A percentile compares a stretch with the other conserved stretches of the same genome.
phyloP scores from a whole-genome alignment of 2,329 filamentous ascomycete species.

The Aureobasidium sp. region DNA sequence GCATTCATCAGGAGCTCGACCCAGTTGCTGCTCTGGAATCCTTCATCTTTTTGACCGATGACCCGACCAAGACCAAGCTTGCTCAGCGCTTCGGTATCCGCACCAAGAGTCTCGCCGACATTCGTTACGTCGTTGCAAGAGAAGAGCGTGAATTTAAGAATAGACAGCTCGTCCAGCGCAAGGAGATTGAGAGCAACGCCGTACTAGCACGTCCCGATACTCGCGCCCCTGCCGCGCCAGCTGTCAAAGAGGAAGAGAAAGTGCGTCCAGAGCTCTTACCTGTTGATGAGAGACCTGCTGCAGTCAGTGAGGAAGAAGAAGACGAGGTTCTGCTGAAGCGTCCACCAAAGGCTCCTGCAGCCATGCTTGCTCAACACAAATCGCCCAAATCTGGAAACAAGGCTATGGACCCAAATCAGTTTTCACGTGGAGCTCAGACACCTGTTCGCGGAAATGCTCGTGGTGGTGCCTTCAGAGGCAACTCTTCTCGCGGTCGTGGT shows the following conservation, averaged over 20 bases:
- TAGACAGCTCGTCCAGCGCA: conserved; percentile 24
- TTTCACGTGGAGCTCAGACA: conserved; percentile 33
- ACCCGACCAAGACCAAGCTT: conserved; percentile 38
- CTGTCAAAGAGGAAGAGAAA: not conserved
- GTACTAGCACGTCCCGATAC: not conserved
- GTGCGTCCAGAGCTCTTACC: conserved; percentile 12
- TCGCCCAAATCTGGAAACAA: conserved; percentile 13
- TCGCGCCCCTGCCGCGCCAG: not conserved
- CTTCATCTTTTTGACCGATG: conserved; percentile 47
- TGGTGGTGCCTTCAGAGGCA: conserved; percentile 22
- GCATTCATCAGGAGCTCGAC: conserved; percentile 43
- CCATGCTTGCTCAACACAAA: conserved; percentile 25
- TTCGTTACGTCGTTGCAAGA: conserved; percentile 42
- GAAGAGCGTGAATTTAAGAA: conserved; percentile 43
- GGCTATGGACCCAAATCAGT: conserved; percentile 43
- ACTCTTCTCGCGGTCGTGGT: conserved; percentile 20
- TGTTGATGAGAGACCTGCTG: conserved; percentile 14
- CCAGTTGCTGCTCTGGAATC: conserved; percentile 42
- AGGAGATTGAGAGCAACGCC: conserved; percentile 15
- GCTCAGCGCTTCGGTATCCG: conserved; percentile 46
- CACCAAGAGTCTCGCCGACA: conserved; percentile 43
- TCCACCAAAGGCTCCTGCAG: conserved; percentile 27
- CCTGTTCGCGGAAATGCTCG: conserved; percentile 20
- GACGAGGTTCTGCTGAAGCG: conserved; percentile 24
- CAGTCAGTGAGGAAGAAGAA: conserved; percentile 18